These are phyloP conservation scores for Berberis vulgaris DNA, from an alignment of 164 flowering plant genomes.

Conservation along the genomic window DNA sequence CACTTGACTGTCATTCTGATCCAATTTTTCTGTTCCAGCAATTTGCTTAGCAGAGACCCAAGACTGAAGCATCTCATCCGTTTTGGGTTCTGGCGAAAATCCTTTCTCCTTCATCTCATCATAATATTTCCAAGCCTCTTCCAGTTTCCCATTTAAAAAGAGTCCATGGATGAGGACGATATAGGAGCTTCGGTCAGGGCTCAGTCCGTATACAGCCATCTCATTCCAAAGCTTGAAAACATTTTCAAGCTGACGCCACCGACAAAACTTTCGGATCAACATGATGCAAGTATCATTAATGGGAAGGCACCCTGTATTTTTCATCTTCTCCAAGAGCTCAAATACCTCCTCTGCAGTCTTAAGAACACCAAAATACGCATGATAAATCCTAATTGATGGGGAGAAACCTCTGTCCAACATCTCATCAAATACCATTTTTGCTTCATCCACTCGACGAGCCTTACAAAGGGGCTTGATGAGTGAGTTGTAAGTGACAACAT, in stretches of 20 bases:
- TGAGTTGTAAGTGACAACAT: constrained; percentile 62
- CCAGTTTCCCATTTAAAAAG: constrained; percentile 66
- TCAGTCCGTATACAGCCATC: constrained; percentile 51
- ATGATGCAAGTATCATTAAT: constrained; percentile 59
- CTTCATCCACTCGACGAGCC: constrained; percentile 42
- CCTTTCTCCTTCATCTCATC: constrained; percentile 64
- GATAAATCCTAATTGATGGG: constrained; percentile 63
- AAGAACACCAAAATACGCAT: constrained; percentile 49
- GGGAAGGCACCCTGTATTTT: constrained; percentile 40
- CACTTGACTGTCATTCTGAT: constrained; percentile 13
- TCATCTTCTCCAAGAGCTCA: constrained; percentile 59
- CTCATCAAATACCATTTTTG: constrained; percentile 44
- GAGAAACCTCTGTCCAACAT: constrained; percentile 45
- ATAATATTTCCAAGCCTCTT: constrained; percentile 57
- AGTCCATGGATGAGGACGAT: constrained; percentile 71
- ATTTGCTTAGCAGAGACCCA: constrained; percentile 43
- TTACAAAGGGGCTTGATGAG: constrained; percentile 69
- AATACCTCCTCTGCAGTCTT: constrained; percentile 62
- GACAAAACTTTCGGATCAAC: constrained; percentile 73
- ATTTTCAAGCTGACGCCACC: constrained; percentile 64
- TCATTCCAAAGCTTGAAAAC: constrained; percentile 67
- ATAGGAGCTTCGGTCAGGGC: constrained; percentile 70
- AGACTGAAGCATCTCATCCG: constrained; percentile 56
- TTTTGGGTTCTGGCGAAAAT: constrained; percentile 54
- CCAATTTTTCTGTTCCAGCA: constrained; percentile 12